Evolutionary conservation across 495 filamentous ascomycete species (phyloP).

Genomic region (Endocarpon pusillum): DNA sequence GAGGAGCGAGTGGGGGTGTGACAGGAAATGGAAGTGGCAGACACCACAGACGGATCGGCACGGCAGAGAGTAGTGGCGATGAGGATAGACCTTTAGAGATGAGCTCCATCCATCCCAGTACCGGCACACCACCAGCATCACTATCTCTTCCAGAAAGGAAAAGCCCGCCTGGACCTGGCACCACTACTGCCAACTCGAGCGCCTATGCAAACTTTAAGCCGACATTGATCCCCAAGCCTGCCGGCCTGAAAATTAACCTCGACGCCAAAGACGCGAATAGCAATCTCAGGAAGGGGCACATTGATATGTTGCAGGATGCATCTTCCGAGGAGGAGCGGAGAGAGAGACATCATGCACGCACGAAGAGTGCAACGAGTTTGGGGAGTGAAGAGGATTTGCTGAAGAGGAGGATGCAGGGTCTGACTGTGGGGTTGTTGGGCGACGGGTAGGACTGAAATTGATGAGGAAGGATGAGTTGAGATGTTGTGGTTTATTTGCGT

Average conservation of each 20-base stretch:
- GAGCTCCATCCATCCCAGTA: too few relatives aligned
- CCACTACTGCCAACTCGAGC: too few relatives aligned
- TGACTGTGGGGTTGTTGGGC: constrained; percentile 66
- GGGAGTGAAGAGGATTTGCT: constrained; percentile 74
- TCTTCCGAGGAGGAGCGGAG: constrained; percentile 9
- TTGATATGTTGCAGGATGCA: constrained; percentile 2
- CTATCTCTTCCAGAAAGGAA: too few relatives aligned
- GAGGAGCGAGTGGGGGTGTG: too few relatives aligned
- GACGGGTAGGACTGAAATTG: constrained; percentile 29
- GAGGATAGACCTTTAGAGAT: constrained; percentile 74
- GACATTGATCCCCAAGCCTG: neutral
- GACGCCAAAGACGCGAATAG: neutral
- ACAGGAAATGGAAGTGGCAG: too few relatives aligned
- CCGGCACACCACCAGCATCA: too few relatives aligned
- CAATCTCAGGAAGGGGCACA: constrained; percentile 4
- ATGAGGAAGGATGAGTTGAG: too few relatives aligned
- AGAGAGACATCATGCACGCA: too few relatives aligned
- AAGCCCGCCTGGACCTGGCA: too few relatives aligned
- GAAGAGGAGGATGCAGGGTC: constrained; percentile 66
- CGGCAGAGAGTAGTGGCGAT: constrained; percentile 54
- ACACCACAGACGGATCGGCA: constrained; percentile 24
- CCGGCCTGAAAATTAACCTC: neutral
- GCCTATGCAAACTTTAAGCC: too few relatives aligned
- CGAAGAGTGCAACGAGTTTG: constrained; percentile 51
- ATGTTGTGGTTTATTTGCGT: too few relatives aligned